Conservation (phyloP, 495 filamentous ascomycete species). For the Pyrenopolyporus hunteri region DNA sequence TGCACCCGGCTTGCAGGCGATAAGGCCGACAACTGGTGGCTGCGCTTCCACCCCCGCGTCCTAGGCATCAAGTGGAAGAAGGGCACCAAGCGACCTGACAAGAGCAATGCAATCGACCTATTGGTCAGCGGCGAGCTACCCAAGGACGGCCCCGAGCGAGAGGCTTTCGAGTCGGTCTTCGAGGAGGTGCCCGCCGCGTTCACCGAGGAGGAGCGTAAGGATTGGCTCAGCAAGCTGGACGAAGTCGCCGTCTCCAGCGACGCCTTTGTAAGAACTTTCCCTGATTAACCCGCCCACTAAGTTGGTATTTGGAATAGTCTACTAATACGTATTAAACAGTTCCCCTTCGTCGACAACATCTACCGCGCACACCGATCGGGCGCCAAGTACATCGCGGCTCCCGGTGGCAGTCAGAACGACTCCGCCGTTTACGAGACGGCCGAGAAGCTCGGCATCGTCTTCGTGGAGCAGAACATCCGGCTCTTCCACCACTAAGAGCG, state of each 20-base stretch:
- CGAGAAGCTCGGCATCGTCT: slow-evolving; percentile 87
- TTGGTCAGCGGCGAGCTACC: slow-evolving; percentile 89
- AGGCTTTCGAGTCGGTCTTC: slow-evolving; percentile 86
- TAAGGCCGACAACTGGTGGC: slow-evolving; percentile 99
- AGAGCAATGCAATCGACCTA: slow-evolving; percentile 96
- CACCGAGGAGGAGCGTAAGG: slow-evolving; percentile 79
- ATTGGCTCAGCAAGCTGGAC: slow-evolving; percentile 79
- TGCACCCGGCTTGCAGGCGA: slow-evolving; percentile 98
- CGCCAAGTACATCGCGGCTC: slow-evolving; percentile 93
- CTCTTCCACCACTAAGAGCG: slow-evolving; percentile 84
- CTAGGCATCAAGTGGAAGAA: slow-evolving; percentile 94
- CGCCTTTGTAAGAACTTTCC: slow-evolving; percentile 77
- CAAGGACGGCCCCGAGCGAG: slow-evolving; percentile 77
- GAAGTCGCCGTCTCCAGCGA: slow-evolving; percentile 90
- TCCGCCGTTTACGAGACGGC: slow-evolving; percentile 86
- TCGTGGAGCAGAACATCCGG: slow-evolving; percentile 86
- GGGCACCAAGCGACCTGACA: slow-evolving; percentile 93
- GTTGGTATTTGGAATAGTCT: background rate
- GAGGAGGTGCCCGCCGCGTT: slow-evolving; percentile 88
- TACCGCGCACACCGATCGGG: slow-evolving; percentile 87
- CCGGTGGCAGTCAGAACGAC: slow-evolving; percentile 93
- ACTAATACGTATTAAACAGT: slow-evolving; percentile 56
- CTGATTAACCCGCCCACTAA: background rate
- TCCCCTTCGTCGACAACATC: slow-evolving; percentile 98
- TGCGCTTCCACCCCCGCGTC: slow-evolving; percentile 90